Base-by-base conservation (phyloP, 495 filamentous ascomycete species). In the Aspergillus ostianus region DNA sequence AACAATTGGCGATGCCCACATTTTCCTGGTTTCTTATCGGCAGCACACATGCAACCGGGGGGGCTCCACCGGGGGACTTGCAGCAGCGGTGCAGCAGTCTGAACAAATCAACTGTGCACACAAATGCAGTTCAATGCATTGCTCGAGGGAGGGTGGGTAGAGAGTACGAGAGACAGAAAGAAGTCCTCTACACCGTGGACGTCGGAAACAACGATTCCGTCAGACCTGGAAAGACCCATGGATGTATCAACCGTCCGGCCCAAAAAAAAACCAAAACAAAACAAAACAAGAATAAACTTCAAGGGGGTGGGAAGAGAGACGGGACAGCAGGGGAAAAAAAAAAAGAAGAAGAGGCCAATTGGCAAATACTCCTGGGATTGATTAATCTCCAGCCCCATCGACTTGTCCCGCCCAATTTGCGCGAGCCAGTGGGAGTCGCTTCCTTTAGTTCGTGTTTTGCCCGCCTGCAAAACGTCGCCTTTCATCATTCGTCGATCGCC, bases 71-170 rank as follows among this genome's bases (percentile, higher is more conserved):
- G 50, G 53, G 57, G 47, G 58, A 56, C 52, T 45, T 62, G 59
- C 59, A 62, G 66, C 60, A 67, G 63, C 60, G 56, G 50, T 60
- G 60, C 62, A 68, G 67, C 66, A 63, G 60, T 55, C 63, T 47
- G 55, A 64, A 67, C 73, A 74, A 74, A 76, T 76, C 72, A 74
- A 64, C 63, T 60, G 65, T 68, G 67, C 72, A 76, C 72, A 74
- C 72, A 73, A 67, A 57, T 64, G 65, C 62, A 62, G 55, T 41
- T 41, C 51, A 55, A 51, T 53, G 45, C 44, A 46, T 60, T 36
- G 30, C 27, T 45, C 47, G 50, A 58, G 58, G 46, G 30, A 32
- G 30, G 30, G 30, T 32, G 30, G 30, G 30, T 12, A 32, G 30
- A 32, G 30, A 7, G 6, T 1, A 1, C 6, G 6, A 32, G 30